Percentiles rank a stretch among this genome's conserved stretches.
Evolutionary conservation across 176 grass and related monocot genomes (phyloP).

Genomic region (Cymbopogon citratus): DNA sequence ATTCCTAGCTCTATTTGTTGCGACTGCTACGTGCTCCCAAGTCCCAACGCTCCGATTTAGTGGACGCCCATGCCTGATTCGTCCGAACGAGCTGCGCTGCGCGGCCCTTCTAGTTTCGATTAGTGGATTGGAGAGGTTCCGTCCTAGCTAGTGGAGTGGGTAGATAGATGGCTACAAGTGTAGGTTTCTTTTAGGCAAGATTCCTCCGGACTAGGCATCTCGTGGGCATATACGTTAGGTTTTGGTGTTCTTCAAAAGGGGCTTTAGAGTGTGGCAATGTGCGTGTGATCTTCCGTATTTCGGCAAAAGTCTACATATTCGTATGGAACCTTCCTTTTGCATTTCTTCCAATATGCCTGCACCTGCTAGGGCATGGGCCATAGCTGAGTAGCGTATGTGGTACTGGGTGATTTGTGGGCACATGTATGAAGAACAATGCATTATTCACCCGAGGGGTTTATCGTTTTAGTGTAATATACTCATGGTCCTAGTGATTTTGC

Average conservation of each 20-base stretch:
- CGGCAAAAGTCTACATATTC: slow-evolving; percentile 21
- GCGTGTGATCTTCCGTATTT: slow-evolving; percentile 20
- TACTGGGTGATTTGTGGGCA: background rate
- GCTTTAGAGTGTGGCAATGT: slow-evolving; percentile 27
- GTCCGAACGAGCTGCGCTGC: background rate
- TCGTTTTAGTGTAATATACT: background rate
- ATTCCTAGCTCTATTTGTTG: background rate
- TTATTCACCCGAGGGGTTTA: background rate
- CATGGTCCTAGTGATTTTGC: background rate
- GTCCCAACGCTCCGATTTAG: background rate
- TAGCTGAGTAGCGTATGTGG: background rate
- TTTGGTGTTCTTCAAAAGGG: slow-evolving; percentile 32
- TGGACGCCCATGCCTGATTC: slow-evolving; percentile 15
- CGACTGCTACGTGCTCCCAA: background rate
- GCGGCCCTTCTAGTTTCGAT: background rate
- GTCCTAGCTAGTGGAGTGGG: background rate
- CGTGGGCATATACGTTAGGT: slow-evolving; percentile 29
- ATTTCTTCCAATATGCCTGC: background rate
- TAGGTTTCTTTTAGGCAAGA: slow-evolving; percentile 37
- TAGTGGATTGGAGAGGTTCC: background rate
- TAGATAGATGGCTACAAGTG: slow-evolving; percentile 6
- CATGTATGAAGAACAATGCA: background rate
- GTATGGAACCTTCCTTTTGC: slow-evolving; percentile 11
- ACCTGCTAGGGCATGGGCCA: background rate
- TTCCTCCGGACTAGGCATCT: slow-evolving; percentile 32